phyloP scores from a whole-genome alignment of 2,329 filamentous ascomycete species.

The Ophiocordyceps camponoti-leonardi region DNA sequence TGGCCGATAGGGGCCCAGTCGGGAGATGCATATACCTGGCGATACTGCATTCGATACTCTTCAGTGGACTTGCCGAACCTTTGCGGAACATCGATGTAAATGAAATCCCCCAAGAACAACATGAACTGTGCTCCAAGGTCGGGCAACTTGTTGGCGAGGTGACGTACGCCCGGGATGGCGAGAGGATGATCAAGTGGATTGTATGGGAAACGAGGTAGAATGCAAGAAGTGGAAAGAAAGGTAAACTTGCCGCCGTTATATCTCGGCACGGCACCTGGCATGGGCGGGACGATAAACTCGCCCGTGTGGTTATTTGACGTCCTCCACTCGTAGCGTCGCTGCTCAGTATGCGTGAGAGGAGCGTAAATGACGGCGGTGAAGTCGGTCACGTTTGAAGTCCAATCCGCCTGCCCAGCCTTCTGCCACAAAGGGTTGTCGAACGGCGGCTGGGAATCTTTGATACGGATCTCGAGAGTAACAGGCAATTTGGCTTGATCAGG shows the following conservation, averaged over 20 bases:
- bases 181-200: slow-evolving; percentile 68
- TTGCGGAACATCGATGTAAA: slow-evolving; percentile 77
- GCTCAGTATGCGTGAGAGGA: slow-evolving; percentile 43
- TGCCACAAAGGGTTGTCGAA: slow-evolving; percentile 49
- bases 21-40: slow-evolving; percentile 87
- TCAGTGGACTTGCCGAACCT: slow-evolving; percentile 55
- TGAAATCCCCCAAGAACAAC: slow-evolving; percentile 76
- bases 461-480: slow-evolving; percentile 49
- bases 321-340: slow-evolving; percentile 65
- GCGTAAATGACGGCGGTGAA: slow-evolving; percentile 60
- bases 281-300: slow-evolving; percentile 62
- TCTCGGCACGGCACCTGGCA: slow-evolving; percentile 42
- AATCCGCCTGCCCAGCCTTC: slow-evolving; percentile 42
- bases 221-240: slow-evolving; percentile 84
- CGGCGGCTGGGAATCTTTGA: slow-evolving; percentile 30
- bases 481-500: slow-evolving; percentile 61
- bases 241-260: slow-evolving; percentile 57
- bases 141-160: slow-evolving; percentile 58
- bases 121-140: slow-evolving; percentile 59
- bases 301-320: slow-evolving; percentile 79
- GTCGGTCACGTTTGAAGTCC: slow-evolving; percentile 61
- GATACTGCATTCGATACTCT: slow-evolving; percentile 80
- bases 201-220: slow-evolving; percentile 84
- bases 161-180: slow-evolving; percentile 61
- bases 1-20: slow-evolving; percentile 66